Percentiles rank a stretch among this genome's conserved stretches.
phyloP scores from a whole-genome alignment of 441 rosid species.

The Rhodomyrtus psidioides region DNA sequence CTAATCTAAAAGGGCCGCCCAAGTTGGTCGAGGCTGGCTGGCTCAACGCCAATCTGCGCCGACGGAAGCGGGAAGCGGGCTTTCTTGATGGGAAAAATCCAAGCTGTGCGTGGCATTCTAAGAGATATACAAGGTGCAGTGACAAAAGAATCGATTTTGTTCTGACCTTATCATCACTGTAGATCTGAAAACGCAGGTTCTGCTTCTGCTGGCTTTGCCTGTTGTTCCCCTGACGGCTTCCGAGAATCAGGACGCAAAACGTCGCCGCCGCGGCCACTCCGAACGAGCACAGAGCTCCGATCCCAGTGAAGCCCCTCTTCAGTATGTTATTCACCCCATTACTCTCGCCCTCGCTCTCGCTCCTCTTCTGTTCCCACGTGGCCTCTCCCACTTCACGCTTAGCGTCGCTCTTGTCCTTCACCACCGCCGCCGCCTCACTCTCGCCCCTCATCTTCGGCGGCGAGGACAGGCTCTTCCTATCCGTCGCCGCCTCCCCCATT shows the following conservation, averaged over 20 bases:
- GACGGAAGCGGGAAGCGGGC: neutral
- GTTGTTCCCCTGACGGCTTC: neutral
- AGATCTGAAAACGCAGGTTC: slow-evolving; percentile 4
- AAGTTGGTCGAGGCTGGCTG: neutral
- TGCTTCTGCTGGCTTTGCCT: neutral
- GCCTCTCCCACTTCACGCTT: neutral
- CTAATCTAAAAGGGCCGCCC: neutral
- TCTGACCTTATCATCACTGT: slow-evolving; percentile 11
- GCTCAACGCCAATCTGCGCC: neutral
- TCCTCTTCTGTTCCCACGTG: neutral
- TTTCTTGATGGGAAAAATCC: neutral
- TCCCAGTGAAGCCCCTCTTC: slow-evolving; percentile 8
- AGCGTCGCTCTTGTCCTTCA: neutral
- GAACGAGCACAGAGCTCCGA: slow-evolving; percentile 8
- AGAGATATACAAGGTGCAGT: neutral
- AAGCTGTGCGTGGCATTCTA: neutral
- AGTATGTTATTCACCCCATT: neutral
- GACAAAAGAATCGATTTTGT: neutral
- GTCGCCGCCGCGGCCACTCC: slow-evolving; percentile 5
- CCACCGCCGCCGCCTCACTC: neutral
- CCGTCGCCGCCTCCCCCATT: neutral
- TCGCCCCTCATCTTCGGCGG: neutral
- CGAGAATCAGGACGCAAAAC: neutral
- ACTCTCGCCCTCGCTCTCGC: neutral
- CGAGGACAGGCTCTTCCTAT: neutral